Evolutionary conservation across 108 stramenopile genomes (phyloP).

Genomic region (Cyclotella sp.): DNA sequence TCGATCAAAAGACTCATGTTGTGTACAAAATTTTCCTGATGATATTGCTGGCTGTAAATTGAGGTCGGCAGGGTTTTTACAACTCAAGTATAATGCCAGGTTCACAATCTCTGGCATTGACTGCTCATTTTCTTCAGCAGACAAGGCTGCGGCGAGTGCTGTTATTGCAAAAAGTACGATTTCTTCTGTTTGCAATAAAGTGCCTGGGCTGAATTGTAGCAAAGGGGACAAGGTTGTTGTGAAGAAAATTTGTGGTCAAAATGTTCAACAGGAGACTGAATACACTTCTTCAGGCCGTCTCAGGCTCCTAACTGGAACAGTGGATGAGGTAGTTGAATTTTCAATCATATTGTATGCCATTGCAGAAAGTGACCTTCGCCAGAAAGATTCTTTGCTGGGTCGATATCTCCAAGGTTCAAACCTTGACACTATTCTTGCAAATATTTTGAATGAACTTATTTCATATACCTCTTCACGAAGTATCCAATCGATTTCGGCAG

Average conservation of each 20-base stretch:
- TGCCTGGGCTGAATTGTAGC: constrained; percentile 8
- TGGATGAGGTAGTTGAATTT: constrained; percentile 12
- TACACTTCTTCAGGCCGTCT: constrained; percentile 1
- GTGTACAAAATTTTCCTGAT: not conserved
- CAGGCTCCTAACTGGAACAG: not conserved
- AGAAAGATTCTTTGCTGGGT: constrained; percentile 14
- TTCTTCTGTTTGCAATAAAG: not conserved
- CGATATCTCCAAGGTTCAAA: constrained; percentile 13
- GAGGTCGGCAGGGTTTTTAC: constrained; percentile 2
- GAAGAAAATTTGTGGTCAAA: constrained; percentile 19
- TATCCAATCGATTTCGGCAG: constrained; percentile 7
- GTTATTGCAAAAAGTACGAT: constrained; percentile 14
- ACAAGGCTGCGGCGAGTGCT: not conserved
- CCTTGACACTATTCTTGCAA: not conserved
- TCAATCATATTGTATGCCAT: constrained; percentile 15
- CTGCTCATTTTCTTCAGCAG: constrained; percentile 1
- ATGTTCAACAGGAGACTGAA: constrained; percentile 6
- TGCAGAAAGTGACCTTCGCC: constrained; percentile 6
- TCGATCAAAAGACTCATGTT: constrained; percentile 3
- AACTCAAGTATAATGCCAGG: constrained; percentile 16
- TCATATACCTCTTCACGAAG: constrained; percentile 4
- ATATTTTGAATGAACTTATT: constrained; percentile 14
- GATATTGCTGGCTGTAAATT: constrained; percentile 6
- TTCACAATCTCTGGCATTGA: constrained; percentile 19
- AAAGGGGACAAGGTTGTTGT: constrained; percentile 8